Base-by-base conservation (phyloP, 164 flowering plant species). In the Kingdonia uniflora region DNA sequence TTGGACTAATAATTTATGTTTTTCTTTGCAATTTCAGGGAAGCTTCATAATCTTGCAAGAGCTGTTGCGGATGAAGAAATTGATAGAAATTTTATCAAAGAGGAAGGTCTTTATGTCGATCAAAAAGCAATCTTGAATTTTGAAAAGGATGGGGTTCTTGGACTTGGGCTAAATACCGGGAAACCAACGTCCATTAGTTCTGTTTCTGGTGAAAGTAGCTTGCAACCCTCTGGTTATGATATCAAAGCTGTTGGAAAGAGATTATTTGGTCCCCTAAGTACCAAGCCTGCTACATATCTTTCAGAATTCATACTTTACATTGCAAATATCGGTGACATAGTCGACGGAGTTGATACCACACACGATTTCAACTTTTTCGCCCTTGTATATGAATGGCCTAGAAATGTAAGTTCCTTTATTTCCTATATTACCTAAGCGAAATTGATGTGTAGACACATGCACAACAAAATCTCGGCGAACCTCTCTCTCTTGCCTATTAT, bases 321-420 rank as follows among this genome's bases (percentile, higher is more conserved):
- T 67, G 99, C 99, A 61, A 84, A 95, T 23, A 82, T 94, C 57
- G 99, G 99, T 53, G 99, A 94, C 74, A 83, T 89, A 71, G 99
- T 94, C 43, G 99, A 94, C 67, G 97, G 97, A 49, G 80, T 89
- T 51, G 99, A 94, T 69, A 84, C 99, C 49, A 89, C 97, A 54
- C 99, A 94, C 75, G 97, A 94, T 75, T 94, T 94, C 76, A 94
- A 94, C 82, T 94, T 86, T 58, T 94, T 94, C 75, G 84, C 95
- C 1, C 80, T 94, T 51, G 76, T 88, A 51, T 94, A 86, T 65
- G 99, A 88, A 62, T 83, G 97, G 99, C 99, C 99, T 48, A 94
- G 86, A 71, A 95, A 94, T 76, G 99, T 94, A 60, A 61, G 67
- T 42, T 29, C 11, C 42, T 11, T 52, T 20, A 19, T 14, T 38